These are phyloP conservation scores for Aspergillus taichungensis DNA, from an alignment of 495 filamentous ascomycete genomes.

Conservation along the genomic window DNA sequence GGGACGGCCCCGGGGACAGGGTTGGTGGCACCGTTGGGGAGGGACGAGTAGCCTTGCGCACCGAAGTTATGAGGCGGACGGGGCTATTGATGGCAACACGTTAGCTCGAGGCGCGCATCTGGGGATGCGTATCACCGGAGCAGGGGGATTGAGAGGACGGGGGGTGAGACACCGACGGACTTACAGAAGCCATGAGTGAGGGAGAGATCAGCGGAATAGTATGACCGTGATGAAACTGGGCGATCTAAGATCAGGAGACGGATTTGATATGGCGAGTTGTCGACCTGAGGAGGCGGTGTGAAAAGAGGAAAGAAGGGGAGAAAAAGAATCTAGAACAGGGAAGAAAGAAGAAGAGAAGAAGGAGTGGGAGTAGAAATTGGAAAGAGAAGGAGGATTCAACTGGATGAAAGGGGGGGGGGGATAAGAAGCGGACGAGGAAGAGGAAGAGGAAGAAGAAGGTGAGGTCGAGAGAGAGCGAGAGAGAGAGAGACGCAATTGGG, in stretches of 20 bases:
- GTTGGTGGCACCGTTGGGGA: conserved; percentile 39
- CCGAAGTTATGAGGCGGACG: conserved; percentile 39
- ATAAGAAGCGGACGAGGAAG: conserved; percentile 6
- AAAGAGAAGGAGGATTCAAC: conserved; percentile 13
- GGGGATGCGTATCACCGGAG: conserved; percentile 2
- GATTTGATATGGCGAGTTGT: too few relatives aligned
- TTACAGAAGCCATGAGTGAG: conserved; percentile 46
- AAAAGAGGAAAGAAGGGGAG: conserved; percentile 4
- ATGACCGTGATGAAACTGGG: background rate
- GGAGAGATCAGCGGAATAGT: conserved; percentile 2
- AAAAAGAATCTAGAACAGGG: conserved; percentile 12
- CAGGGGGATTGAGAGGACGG: conserved; percentile 3
- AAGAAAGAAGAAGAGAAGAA: conserved; percentile 15
- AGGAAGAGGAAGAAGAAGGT: conserved; percentile 9
- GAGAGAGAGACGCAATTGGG: conserved; percentile 5
- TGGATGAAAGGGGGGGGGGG: conserved; percentile 13
- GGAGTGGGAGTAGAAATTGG: conserved; percentile 14
- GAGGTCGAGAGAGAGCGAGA: background rate
- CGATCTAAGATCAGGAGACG: too few relatives aligned
- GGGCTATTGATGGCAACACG: conserved; percentile 18
- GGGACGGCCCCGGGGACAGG: conserved; percentile 45
- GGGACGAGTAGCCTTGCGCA: conserved; percentile 39
- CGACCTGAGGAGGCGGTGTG: background rate
- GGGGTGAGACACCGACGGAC: conserved; percentile 19
- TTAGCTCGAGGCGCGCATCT: background rate